These are phyloP conservation scores for Curvularia spicifera DNA, from an alignment of 2,329 filamentous ascomycete species.

Conservation along the genomic window DNA sequence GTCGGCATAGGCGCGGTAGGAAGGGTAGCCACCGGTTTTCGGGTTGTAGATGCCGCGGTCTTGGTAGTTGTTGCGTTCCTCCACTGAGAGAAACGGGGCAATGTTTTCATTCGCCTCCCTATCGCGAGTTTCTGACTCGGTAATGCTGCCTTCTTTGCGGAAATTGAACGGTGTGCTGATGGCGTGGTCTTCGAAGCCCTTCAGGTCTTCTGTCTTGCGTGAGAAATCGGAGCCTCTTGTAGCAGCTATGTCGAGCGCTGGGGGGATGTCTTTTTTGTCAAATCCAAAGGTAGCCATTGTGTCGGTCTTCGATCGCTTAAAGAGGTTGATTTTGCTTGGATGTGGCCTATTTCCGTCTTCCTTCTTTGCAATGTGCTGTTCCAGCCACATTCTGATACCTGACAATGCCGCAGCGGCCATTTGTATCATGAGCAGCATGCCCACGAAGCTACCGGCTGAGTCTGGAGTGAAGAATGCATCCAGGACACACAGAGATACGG, in stretches of 20 bases:
- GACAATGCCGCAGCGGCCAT: constrained; percentile 31
- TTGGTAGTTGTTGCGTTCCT: constrained; percentile 16
- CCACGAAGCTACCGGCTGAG: constrained; percentile 22
- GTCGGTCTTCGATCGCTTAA: constrained; percentile 10
- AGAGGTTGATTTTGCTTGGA: constrained; percentile 1
- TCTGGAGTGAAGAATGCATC: constrained; percentile 35
- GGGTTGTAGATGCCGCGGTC: constrained; percentile 21
- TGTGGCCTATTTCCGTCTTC: constrained; percentile 8
- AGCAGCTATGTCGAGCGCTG: constrained; percentile 8
- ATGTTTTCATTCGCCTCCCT: not conserved
- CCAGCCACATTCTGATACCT: constrained; percentile 33
- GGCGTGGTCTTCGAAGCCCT: constrained; percentile 27
- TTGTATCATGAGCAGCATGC: constrained; percentile 30
- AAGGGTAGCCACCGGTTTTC: constrained; percentile 1
- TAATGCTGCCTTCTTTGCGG: constrained; percentile 27
- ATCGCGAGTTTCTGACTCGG: not conserved
- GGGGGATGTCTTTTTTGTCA: constrained; percentile 17
- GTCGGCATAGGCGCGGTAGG: not conserved
- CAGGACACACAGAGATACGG: constrained; percentile 36
- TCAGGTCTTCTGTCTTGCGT: constrained; percentile 25
- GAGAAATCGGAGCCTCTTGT: constrained; percentile 10
- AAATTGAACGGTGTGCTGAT: constrained; percentile 35
- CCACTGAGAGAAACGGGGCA: not conserved
- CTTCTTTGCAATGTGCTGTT: constrained; percentile 34
- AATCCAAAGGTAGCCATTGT: constrained; percentile 31